Percentiles rank a stretch among this genome's conserved stretches.
Conservation (phyloP, 176 grass and related monocot genomes). For the Oryza rufipogon region DNA sequence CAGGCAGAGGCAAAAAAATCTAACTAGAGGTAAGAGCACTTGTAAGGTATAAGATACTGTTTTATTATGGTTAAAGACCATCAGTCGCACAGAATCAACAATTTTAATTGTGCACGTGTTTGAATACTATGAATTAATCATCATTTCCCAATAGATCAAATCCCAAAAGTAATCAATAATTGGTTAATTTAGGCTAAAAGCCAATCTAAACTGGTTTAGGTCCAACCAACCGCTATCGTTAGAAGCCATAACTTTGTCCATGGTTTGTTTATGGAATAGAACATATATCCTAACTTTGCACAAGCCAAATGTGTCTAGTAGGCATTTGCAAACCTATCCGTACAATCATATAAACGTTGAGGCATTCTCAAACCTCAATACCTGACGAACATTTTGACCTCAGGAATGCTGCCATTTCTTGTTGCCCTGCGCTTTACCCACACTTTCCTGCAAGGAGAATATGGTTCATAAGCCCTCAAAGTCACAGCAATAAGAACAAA, state of each 20-base stretch:
- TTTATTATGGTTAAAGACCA: background rate
- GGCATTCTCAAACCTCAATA: background rate
- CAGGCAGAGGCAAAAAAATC: background rate
- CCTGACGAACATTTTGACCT: constrained; percentile 61
- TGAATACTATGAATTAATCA: background rate
- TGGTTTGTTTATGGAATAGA: background rate
- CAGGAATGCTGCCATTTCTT: constrained; percentile 52
- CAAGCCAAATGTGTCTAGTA: background rate
- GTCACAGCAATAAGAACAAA: background rate
- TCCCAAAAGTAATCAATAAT: background rate
- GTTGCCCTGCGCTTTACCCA: background rate
- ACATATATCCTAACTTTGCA: background rate
- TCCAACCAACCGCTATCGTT: background rate
- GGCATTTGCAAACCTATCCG: too few relatives aligned
- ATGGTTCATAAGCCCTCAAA: background rate
- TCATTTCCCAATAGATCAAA: background rate
- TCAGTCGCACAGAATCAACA: background rate
- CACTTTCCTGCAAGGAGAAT: background rate
- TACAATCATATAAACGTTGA: background rate
- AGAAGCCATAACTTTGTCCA: background rate
- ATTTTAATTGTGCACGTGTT: background rate
- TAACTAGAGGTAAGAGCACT: background rate
- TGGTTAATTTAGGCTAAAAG: background rate
- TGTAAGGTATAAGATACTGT: background rate
- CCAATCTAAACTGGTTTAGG: background rate